These are phyloP conservation scores for Xerocomellus chrysenteron DNA, from an alignment of 768 basidiomycete species.

Conservation along the genomic window DNA sequence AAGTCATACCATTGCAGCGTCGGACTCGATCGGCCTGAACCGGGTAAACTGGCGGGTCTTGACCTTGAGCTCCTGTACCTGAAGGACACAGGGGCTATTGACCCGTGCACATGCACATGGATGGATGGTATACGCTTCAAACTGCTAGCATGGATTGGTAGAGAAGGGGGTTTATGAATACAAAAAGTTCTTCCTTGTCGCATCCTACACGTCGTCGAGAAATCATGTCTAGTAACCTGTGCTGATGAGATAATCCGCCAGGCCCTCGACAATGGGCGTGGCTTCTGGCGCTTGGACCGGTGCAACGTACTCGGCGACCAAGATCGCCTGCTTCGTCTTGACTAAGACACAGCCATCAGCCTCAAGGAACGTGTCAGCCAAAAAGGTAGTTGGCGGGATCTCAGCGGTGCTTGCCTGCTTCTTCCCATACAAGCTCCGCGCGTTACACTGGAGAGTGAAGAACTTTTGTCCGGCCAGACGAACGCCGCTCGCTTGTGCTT, in stretches of 20 bases:
- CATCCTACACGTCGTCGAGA: conserved; percentile 1
- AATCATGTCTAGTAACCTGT: conserved; percentile 46
- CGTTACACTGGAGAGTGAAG: conserved; percentile 54
- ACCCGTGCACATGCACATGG: too few species aligned
- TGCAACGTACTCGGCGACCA: conserved; percentile 71
- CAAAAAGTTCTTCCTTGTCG: conserved; percentile 5
- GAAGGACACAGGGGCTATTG: not conserved
- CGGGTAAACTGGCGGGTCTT: too few species aligned
- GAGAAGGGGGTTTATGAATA: conserved; percentile 6
- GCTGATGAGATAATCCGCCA: conserved; percentile 77
- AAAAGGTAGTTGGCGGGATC: not conserved
- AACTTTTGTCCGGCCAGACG: conserved; percentile 70
- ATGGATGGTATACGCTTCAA: not conserved
- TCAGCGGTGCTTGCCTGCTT: conserved; percentile 54
- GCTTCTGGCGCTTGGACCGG: conserved; percentile 69
- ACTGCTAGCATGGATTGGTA: conserved; percentile 1
- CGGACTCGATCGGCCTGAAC: too few species aligned
- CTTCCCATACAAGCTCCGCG: conserved; percentile 69
- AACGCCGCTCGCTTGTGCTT: conserved; percentile 57
- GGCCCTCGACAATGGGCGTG: conserved; percentile 58
- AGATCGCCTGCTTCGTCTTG: conserved; percentile 82
- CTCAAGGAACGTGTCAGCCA: conserved; percentile 38
- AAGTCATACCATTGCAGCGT: too few species aligned
- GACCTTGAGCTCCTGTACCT: too few species aligned
- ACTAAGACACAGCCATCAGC: conserved; percentile 70